Evolutionary conservation across 179 eudicot species (phyloP).

Genomic region (Carnegiea gigantea): DNA sequence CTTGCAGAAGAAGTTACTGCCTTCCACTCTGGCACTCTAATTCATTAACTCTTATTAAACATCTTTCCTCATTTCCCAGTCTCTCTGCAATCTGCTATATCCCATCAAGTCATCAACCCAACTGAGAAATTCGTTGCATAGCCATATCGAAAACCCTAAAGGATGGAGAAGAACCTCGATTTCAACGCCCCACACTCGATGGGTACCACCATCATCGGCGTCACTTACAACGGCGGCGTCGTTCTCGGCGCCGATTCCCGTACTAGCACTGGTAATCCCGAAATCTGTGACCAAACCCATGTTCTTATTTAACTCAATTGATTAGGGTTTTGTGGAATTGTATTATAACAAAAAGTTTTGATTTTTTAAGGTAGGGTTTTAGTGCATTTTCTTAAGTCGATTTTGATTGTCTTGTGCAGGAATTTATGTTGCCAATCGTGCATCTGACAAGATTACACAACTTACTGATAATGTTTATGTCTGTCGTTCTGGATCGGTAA

Average conservation of each 20-base stretch:
- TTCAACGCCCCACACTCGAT: conserved; percentile 64
- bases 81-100: neutral
- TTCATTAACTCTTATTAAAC: too few relatives aligned
- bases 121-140: neutral
- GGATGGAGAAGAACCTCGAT: conserved; percentile 34
- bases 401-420: conserved; percentile 35
- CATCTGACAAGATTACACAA: conserved; percentile 94
- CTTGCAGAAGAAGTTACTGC: conserved; percentile 19
- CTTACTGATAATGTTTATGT: conserved; percentile 93
- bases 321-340: conserved; percentile 16
- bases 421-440: conserved; percentile 92
- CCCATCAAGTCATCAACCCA: neutral
- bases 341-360: neutral
- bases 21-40: neutral
- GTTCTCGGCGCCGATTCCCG: conserved; percentile 97
- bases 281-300: neutral
- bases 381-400: neutral
- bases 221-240: conserved; percentile 90
- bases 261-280: conserved; percentile 79
- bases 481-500: conserved; percentile 99
- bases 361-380: conserved; percentile 4
- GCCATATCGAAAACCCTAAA: neutral
- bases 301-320: neutral
- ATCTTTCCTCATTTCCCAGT: neutral
- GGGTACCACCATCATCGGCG: conserved; percentile 98